Conservation (phyloP, 2,329 filamentous ascomycete genomes). For the Graphilbum ipis-grandicollis region DNA sequence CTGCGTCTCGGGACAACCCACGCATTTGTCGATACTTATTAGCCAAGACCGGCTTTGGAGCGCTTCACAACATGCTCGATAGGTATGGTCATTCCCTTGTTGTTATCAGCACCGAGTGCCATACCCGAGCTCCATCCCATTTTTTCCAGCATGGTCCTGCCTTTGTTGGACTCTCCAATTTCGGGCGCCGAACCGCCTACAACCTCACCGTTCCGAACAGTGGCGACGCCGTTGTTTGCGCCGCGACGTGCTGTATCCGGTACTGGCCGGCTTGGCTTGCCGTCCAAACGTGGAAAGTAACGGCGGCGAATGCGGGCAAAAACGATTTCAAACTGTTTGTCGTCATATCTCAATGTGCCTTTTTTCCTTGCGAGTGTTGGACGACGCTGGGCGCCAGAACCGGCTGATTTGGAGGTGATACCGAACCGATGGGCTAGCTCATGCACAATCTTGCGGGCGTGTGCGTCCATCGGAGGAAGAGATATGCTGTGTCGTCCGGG, state of each 20-base stretch:
- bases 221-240: conserved; percentile 23
- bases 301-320: conserved; percentile 29
- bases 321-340: conserved; percentile 32
- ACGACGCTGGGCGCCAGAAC: conserved; percentile 54
- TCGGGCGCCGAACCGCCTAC: conserved; percentile 77
- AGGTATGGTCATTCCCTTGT: conserved; percentile 76
- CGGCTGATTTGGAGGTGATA: conserved; percentile 71
- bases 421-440: conserved; percentile 58
- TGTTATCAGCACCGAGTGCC: conserved; percentile 62
- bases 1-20: no score
- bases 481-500: conserved; percentile 33
- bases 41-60: conserved; percentile 69
- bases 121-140: conserved; percentile 93
- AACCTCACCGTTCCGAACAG: conserved; percentile 69
- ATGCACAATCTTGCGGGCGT: conserved; percentile 62
- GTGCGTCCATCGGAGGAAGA: conserved; percentile 71
- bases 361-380: conserved; percentile 61
- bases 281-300: conserved; percentile 37
- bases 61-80: conserved; percentile 79
- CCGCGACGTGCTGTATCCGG: conserved; percentile 14
- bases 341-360: conserved; percentile 43
- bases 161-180: conserved; percentile 65
- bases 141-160: conserved; percentile 77
- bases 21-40: no score
- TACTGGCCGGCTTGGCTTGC: conserved; percentile 3